A percentile compares a stretch with the other conserved stretches of the same genome.
Conservation (phyloP, 1,139 yeast species). For the Saccharomyces hybrid region DNA sequence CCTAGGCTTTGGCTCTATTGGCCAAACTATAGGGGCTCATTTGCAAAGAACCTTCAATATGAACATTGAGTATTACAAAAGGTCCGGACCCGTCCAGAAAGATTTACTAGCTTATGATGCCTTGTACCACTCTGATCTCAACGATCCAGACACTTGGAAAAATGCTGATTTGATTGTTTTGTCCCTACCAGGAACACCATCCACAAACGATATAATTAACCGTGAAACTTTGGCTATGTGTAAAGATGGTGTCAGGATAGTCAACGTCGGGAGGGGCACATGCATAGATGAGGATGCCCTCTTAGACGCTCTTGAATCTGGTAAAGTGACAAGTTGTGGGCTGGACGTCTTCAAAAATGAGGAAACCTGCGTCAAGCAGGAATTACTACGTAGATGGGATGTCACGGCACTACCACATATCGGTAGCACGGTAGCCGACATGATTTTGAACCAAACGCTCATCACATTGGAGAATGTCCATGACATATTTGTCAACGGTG, state of each 20-base stretch:
- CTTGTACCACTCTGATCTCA: slow-evolving; percentile 37
- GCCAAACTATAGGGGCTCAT: slow-evolving; percentile 54
- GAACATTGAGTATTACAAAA: slow-evolving; percentile 57
- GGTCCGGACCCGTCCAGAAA: slow-evolving; percentile 39
- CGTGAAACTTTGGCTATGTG: slow-evolving; percentile 38
- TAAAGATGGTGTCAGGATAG: slow-evolving; percentile 52
- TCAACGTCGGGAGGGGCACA: slow-evolving; percentile 74
- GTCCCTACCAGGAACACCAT: slow-evolving; percentile 59
- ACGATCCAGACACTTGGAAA: slow-evolving; percentile 32
- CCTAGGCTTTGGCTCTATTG: slow-evolving; percentile 76
- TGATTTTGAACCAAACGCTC: slow-evolving; percentile 38
- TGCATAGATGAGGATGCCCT: slow-evolving; percentile 69
- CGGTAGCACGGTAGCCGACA: slow-evolving; percentile 58
- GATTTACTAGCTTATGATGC: slow-evolving; percentile 43
- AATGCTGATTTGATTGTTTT: slow-evolving; percentile 52
- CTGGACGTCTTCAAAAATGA: slow-evolving; percentile 74
- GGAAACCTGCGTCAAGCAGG: slow-evolving; percentile 45
- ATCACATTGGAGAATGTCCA: slow-evolving; percentile 43
- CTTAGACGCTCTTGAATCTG: slow-evolving; percentile 56
- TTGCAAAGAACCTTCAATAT: slow-evolving; percentile 51
- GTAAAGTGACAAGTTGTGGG: slow-evolving; percentile 67
- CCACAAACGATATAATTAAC: slow-evolving; percentile 52
- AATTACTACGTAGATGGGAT: slow-evolving; percentile 51
- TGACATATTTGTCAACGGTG: slow-evolving; percentile 33
- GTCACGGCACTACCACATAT: slow-evolving; percentile 72